Evolutionary conservation across 495 filamentous ascomycete genomes (phyloP), one percentile per base, ranked within the genome.

Genomic region (Penicillium silybi): DNA sequence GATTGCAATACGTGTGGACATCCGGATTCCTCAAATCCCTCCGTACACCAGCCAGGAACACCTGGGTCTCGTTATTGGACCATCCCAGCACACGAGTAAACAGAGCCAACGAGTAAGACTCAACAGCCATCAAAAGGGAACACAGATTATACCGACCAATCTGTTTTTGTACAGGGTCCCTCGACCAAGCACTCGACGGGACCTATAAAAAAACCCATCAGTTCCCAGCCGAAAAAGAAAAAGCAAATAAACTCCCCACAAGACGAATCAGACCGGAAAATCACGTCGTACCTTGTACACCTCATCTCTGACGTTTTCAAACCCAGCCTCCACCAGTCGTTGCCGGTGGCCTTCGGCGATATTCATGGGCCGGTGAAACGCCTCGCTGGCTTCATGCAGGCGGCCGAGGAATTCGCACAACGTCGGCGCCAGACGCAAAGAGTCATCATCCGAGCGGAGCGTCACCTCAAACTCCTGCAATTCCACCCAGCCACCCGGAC

Each of bases 71-170:
- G n/a, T 79, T 75, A 23, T 75, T 67, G 0, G 67, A 72, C 78
- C 82, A 82, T 1, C 78, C 77, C 9, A 82, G 66, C 0, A 80
- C 75, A 11, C 72, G 72, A 4, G 80, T 84, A 41, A 82, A 82
- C 4, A 77, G 57, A 1, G 64, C 69, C 40, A 77, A 49, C 18
- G 68, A 71, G 50, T 77, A 75, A 0, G 68, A 64, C 38, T 70
- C 64, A 1, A 77, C 58, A 6, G 73, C 71, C 56, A 77, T 69
- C 39, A 66, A 39, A 39, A 76, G 66, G 20, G 75, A 72, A 20
- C 71, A 65, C 26, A 72, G 62, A 17, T 76, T 67, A 32, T 65
- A 72, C 22, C 59, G 57, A 9, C 69, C 78, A 19, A 80, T 68
- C 52, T 73, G 69, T 54, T 80, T 79, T 44, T 72, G 66, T 44